These are phyloP conservation scores for Debaryomyces hansenii DNA, from an alignment of 805 yeast genomes.

Conservation along the genomic window DNA sequence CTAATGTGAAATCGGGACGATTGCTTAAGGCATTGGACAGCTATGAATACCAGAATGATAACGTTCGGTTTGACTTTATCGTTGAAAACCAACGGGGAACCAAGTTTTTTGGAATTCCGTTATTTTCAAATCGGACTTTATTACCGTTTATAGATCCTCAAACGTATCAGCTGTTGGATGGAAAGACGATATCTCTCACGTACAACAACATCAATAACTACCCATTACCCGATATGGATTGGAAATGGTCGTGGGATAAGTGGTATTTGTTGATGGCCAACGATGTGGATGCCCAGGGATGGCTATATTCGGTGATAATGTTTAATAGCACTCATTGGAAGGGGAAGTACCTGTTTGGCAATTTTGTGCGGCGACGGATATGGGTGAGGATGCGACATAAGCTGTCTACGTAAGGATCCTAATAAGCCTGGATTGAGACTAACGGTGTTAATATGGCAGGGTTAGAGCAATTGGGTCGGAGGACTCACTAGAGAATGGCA, in stretches of 20 bases:
- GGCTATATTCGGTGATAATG: slow-evolving; percentile 64
- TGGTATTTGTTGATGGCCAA: slow-evolving; percentile 74
- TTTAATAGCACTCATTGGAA: slow-evolving; percentile 57
- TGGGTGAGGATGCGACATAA: slow-evolving; percentile 53
- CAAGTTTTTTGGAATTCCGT: slow-evolving; percentile 51
- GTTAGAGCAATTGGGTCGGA: too few relatives aligned
- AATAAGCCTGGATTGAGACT: too few relatives aligned
- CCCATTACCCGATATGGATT: slow-evolving; percentile 57
- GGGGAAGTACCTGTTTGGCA: slow-evolving; percentile 57
- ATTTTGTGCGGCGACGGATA: slow-evolving; percentile 63
- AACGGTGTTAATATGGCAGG: too few relatives aligned
- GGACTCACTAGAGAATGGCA: too few relatives aligned
- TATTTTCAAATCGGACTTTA: slow-evolving; percentile 46
- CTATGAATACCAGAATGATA: slow-evolving; percentile 2
- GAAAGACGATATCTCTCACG: slow-evolving; percentile 31
- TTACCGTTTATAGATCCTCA: slow-evolving; percentile 54
- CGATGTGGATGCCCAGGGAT: slow-evolving; percentile 84
- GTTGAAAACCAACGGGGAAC: slow-evolving; percentile 58
- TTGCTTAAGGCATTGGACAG: not conserved
- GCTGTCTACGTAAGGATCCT: not conserved
- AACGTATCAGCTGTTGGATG: slow-evolving; percentile 44
- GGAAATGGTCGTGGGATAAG: slow-evolving; percentile 68
- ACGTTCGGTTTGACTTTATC: slow-evolving; percentile 37
- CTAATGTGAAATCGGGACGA: not conserved
- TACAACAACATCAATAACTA: slow-evolving; percentile 28